A percentile compares a stretch with the other conserved stretches of the same genome.
These are phyloP conservation scores for Fusarium neocosmosporiellum DNA, from an alignment of 2,329 filamentous ascomycete species.

Conservation along the genomic window DNA sequence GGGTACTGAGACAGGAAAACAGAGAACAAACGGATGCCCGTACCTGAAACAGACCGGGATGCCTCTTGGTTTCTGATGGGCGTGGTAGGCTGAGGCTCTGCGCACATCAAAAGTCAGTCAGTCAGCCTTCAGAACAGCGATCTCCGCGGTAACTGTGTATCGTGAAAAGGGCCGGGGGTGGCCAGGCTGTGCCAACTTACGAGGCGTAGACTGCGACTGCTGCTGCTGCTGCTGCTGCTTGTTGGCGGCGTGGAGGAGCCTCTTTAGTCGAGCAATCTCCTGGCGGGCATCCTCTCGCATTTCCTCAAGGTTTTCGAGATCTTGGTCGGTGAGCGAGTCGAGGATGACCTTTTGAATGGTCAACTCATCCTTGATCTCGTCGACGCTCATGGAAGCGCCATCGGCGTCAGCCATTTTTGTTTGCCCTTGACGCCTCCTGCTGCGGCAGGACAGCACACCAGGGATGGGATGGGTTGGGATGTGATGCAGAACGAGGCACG, in stretches of 20 bases:
- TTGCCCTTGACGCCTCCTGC: conserved; percentile 5
- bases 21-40: background rate
- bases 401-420: conserved; percentile 23
- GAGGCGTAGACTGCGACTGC: conserved; percentile 4
- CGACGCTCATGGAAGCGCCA: conserved; percentile 32
- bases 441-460: conserved; percentile 25
- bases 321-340: conserved; percentile 49
- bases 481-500: conserved; percentile 9
- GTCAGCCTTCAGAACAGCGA: conserved; percentile 6
- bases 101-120: background rate
- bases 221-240: background rate
- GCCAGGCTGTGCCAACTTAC: conserved; percentile 11
- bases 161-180: background rate
- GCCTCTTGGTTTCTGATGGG: background rate
- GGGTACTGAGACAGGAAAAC: background rate
- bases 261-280: conserved; percentile 49
- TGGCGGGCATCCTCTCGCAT: conserved; percentile 42
- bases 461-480: background rate
- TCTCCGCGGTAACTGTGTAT: conserved; percentile 7
- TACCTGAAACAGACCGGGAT: conserved; percentile 26
- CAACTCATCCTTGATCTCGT: conserved; percentile 54
- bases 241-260: conserved; percentile 36
- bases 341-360: conserved; percentile 57
- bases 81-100: conserved; percentile 4
- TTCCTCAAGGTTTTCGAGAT: conserved; percentile 45